Conservation (phyloP, 305 asterid genomes). For the Fraxinus albicans region DNA sequence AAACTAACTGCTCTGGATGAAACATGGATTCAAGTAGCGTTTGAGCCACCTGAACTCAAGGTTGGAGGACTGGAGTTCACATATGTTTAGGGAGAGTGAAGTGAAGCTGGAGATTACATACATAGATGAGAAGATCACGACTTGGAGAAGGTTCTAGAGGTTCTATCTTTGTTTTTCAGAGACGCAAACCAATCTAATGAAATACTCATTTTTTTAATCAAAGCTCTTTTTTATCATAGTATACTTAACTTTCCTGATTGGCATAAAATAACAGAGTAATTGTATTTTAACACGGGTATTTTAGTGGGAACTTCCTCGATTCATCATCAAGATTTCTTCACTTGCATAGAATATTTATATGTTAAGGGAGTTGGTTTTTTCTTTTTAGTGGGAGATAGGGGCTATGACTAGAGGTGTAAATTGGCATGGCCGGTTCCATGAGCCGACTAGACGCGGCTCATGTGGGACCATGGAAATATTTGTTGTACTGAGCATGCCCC, state of each 20-base stretch:
- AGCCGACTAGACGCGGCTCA: background rate
- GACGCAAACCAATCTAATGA: constrained; percentile 34
- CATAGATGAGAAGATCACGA: constrained; percentile 68
- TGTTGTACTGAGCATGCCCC: background rate
- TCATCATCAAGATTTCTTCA: background rate
- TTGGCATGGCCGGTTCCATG: background rate
- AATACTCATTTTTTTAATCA: background rate
- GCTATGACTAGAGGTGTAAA: background rate
- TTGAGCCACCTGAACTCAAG: constrained; percentile 75
- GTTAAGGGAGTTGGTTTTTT: background rate
- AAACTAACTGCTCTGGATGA: constrained; percentile 67
- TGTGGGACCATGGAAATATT: background rate
- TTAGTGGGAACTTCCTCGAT: background rate
- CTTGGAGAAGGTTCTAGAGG: constrained; percentile 86
- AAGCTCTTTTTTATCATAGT: too few relatives aligned
- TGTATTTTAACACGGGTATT: background rate
- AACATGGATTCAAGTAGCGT: constrained; percentile 83
- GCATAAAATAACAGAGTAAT: background rate
- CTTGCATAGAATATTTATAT: background rate
- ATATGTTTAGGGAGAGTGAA: constrained; percentile 84
- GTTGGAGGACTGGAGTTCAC: constrained; percentile 64
- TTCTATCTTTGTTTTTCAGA: constrained; percentile 68
- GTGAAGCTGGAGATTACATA: constrained; percentile 84
- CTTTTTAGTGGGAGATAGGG: background rate
- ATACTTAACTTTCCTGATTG: background rate